Percentiles rank a stretch among this genome's conserved stretches.
Conservation (phyloP, 257 asterid species). For the Solanum chilense region DNA sequence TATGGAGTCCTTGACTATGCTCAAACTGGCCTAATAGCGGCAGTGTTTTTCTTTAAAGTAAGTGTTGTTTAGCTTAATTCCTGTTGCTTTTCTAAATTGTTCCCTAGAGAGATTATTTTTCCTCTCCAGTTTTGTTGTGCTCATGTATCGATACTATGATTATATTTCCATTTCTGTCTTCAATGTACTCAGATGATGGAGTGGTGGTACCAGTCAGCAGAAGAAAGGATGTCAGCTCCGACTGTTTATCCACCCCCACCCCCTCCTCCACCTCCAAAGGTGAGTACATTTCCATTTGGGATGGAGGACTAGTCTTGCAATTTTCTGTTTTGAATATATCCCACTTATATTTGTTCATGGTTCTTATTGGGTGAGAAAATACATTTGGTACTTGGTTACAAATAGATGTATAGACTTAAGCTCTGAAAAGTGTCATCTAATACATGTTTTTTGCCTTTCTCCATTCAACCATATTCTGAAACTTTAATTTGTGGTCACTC, state of each 20-base stretch:
- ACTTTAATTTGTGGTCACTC: neutral
- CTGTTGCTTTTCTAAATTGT: neutral
- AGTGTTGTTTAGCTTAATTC: constrained; percentile 12
- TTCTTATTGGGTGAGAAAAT: neutral
- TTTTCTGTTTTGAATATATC: neutral
- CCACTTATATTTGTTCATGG: neutral
- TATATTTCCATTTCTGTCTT: neutral
- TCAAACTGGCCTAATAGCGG: constrained; percentile 94
- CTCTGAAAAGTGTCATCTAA: neutral
- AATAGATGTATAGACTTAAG: neutral
- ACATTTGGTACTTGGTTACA: neutral
- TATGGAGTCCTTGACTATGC: constrained; percentile 97
- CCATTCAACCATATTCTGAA: neutral
- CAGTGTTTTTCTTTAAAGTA: constrained; percentile 93
- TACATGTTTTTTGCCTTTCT: neutral
- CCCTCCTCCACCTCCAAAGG: constrained; percentile 94
- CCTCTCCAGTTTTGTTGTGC: neutral
- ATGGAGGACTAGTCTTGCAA: neutral
- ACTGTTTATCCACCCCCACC: constrained; percentile 98
- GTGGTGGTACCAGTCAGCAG: constrained; percentile 99
- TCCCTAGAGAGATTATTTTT: neutral
- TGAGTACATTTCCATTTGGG: constrained; percentile 8
- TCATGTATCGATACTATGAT: neutral
- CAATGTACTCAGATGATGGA: constrained; percentile 80
- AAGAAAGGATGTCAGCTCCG: constrained; percentile 98